Conservation (phyloP, 2,329 filamentous ascomycete genomes). For the Alternaria arborescens region DNA sequence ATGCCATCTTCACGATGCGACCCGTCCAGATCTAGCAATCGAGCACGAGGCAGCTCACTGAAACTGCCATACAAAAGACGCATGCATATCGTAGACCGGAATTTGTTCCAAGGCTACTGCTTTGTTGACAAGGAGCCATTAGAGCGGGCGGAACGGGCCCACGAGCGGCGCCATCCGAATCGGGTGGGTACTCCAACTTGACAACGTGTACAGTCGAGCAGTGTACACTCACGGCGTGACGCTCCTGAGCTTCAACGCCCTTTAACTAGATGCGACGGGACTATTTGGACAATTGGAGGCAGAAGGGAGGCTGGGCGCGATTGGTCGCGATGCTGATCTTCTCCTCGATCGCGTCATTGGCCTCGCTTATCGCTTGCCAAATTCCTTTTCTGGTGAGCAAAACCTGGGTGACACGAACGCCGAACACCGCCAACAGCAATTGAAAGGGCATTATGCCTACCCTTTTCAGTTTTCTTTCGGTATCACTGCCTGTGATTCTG, state of each 20-base stretch:
- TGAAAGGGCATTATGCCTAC: constrained; percentile 30
- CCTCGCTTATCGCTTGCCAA: constrained; percentile 12
- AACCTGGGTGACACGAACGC: not conserved
- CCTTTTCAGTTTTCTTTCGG: constrained; percentile 30
- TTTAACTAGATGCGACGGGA: no score
- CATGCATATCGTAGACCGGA: not conserved
- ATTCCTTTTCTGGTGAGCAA: not conserved
- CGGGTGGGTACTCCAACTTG: not conserved
- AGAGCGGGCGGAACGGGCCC: not conserved
- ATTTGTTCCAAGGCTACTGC: not conserved
- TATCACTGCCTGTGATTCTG: constrained; percentile 37
- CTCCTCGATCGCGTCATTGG: constrained; percentile 4
- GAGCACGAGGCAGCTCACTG: not conserved
- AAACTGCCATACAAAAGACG: not conserved
- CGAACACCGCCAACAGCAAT: not conserved
- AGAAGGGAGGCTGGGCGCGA: not conserved
- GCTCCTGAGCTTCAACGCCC: not conserved
- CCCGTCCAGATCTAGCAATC: not conserved
- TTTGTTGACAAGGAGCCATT: not conserved
- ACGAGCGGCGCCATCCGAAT: not conserved
- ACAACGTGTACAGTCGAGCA: not conserved
- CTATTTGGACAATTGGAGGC: not conserved
- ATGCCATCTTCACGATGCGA: constrained; percentile 3
- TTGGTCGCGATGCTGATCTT: not conserved
- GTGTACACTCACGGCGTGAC: not conserved